Percentiles rank a stretch among this genome's conserved stretches.
Evolutionary conservation across 805 yeast species (phyloP).

Genomic region (Tetrapisispora taiwanensis): DNA sequence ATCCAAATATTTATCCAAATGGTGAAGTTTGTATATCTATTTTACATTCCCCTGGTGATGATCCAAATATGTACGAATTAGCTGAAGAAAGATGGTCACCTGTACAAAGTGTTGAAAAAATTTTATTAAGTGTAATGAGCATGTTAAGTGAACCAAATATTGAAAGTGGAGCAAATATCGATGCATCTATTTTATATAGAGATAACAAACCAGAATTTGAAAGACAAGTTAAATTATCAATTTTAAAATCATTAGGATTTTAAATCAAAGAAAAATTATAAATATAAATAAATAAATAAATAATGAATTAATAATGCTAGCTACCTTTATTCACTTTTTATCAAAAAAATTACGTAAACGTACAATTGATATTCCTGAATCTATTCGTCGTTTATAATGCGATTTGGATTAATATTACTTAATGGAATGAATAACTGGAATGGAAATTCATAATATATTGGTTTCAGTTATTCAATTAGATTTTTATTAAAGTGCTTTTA

Average conservation of each 20-base stretch:
- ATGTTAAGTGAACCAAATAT: conserved; percentile 96
- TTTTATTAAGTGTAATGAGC: conserved; percentile 81
- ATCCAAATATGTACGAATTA: conserved; percentile 88
- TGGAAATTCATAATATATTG: no score
- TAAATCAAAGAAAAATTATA: conserved; percentile 12
- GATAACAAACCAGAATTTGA: conserved; percentile 65
- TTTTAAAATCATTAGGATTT: conserved; percentile 61
- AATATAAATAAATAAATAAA: no score
- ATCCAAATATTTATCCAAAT: conserved; percentile 88
- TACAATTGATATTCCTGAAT: no score
- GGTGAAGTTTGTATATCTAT: conserved; percentile 96
- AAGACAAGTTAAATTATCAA: conserved; percentile 53
- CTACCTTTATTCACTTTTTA: no score
- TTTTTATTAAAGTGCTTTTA: no score
- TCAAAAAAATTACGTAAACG: no score
- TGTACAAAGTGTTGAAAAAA: conserved; percentile 95
- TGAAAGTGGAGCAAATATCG: conserved; percentile 89
- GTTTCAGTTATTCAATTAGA: no score
- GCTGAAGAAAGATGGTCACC: conserved; percentile 99
- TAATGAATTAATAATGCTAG: no score
- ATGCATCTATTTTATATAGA: conserved; percentile 79
- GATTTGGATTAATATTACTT: no score
- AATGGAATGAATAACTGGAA: no score
- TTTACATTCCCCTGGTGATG: conserved; percentile 93
- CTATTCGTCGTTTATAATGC: no score